These are phyloP conservation scores for Coccinonectria pachysandricola DNA, from an alignment of 2,329 filamentous ascomycete genomes.

Conservation along the genomic window DNA sequence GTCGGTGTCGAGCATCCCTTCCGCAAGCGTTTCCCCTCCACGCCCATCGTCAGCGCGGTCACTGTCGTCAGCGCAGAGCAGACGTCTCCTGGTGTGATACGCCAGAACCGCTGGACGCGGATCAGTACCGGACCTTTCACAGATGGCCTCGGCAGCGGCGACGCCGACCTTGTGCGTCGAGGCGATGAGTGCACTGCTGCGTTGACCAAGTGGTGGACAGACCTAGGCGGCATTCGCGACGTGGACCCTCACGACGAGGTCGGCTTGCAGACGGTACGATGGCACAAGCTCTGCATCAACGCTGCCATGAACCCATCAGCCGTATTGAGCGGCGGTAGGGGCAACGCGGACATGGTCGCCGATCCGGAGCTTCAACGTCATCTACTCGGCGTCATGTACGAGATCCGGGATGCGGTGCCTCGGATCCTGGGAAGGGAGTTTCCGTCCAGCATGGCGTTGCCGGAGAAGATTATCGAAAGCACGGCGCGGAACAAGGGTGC, in stretches of 20 bases:
- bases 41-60: slow-evolving; percentile 55
- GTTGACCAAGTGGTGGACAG: slow-evolving; percentile 44
- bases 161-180: slow-evolving; percentile 20
- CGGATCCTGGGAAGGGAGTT: slow-evolving; percentile 52
- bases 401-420: slow-evolving; percentile 55
- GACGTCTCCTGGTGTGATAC: slow-evolving; percentile 48
- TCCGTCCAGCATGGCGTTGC: slow-evolving; percentile 45
- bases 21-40: slow-evolving; percentile 46
- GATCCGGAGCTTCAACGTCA: slow-evolving; percentile 54
- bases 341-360: slow-evolving; percentile 55
- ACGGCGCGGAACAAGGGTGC: slow-evolving; percentile 55
- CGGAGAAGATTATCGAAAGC: slow-evolving; percentile 52
- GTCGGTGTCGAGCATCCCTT: slow-evolving; percentile 62
- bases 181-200: slow-evolving; percentile 33
- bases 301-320: slow-evolving; percentile 65
- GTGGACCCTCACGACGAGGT: slow-evolving; percentile 53
- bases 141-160: slow-evolving; percentile 32
- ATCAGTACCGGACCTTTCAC: slow-evolving; percentile 60
- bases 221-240: slow-evolving; percentile 52
- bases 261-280: slow-evolving; percentile 58
- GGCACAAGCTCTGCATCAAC: slow-evolving; percentile 72
- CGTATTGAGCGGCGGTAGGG: slow-evolving; percentile 52
- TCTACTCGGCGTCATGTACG: slow-evolving; percentile 56
- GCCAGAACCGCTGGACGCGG: slow-evolving; percentile 64
- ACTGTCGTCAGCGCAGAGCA: slow-evolving; percentile 62